Base-by-base conservation (phyloP, 2,329 filamentous ascomycete genomes). In the Curvularia spicifera region DNA sequence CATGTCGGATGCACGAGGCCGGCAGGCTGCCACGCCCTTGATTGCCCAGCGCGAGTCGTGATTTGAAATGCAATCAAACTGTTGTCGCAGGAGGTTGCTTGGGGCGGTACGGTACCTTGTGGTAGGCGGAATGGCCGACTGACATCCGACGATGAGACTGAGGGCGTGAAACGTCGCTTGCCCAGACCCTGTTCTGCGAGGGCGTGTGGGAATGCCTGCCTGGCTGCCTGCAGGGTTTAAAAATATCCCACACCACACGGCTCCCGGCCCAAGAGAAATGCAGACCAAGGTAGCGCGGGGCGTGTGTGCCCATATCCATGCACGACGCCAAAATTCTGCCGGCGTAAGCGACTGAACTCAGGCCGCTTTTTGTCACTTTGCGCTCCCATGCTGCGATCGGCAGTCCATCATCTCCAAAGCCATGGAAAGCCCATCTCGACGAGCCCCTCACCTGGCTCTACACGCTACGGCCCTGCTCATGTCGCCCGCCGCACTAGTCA, bases 331-430 rank as follows among this genome's bases (percentile, higher is more conserved):
- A 51, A 31, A 12, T 56, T 59, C 51, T 59, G 52, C 57, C 53
- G 60, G 57, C 51, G 55, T 57, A 63, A 59, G 63, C 61, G 59
- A 58, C 57, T 37, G 50, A 42, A 40, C 53, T 43, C 57, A 57
- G 49, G 51, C 59, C 53, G 49, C 57, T 54, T 59, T 59, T 57
- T 53, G 60, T 64, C 57, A 53, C 56, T 53, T 53, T 29, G 51
- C 43, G 35, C 53, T 57, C 44, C 61, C 60, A 61, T 66, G 56
- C 60, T 65, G 61, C 61, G 68, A 69, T 69, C 68, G 61, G 57
- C 66, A 57, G 65, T 56, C 62, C 51, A 68, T 68, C 66, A 66
- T 61, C 59, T 63, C 66, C 65, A 64, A 63, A 52, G 66, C 68
- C 60, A 58, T 69, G 66, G 65, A 57, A 66, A 60, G 44, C 29